A percentile compares a stretch with the other conserved stretches of the same genome.
Conservation (phyloP, 2,329 filamentous ascomycete genomes). For the Atkinsonella texensis region DNA sequence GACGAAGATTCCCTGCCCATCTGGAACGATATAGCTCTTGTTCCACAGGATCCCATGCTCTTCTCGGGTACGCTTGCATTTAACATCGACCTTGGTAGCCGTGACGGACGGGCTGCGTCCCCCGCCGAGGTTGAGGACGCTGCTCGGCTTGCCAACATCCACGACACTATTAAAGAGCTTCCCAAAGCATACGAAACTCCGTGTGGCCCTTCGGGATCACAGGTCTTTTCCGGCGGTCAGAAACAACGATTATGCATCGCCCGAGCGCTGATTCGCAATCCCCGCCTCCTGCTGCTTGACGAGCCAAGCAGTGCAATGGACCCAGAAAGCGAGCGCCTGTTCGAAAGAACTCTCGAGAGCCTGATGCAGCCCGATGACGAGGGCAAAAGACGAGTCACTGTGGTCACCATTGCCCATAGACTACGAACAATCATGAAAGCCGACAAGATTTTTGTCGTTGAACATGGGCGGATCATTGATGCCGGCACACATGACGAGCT, state of each 20-base stretch:
- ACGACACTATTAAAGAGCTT: background rate
- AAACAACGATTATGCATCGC: background rate
- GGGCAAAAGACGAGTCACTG: background rate
- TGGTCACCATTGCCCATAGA: background rate
- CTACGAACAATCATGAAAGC: background rate
- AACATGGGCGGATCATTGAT: background rate
- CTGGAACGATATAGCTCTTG: conserved; percentile 6
- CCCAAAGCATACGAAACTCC: background rate
- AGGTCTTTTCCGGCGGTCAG: background rate
- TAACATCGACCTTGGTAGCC: background rate
- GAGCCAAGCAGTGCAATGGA: background rate
- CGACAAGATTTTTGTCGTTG: background rate
- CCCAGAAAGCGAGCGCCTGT: background rate
- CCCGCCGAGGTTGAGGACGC: background rate
- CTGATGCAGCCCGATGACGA: conserved; percentile 3
- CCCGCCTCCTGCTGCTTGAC: background rate
- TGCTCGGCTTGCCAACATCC: background rate
- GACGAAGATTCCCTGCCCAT: background rate
- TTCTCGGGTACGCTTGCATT: background rate
- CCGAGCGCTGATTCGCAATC: background rate
- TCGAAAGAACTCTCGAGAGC: background rate
- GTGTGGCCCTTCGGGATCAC: background rate
- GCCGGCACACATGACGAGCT: background rate
- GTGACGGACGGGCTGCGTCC: background rate
- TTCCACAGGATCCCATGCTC: background rate